phyloP scores from a whole-genome alignment of 768 basidiomycete genomes.

The Serendipita sp. region DNA sequence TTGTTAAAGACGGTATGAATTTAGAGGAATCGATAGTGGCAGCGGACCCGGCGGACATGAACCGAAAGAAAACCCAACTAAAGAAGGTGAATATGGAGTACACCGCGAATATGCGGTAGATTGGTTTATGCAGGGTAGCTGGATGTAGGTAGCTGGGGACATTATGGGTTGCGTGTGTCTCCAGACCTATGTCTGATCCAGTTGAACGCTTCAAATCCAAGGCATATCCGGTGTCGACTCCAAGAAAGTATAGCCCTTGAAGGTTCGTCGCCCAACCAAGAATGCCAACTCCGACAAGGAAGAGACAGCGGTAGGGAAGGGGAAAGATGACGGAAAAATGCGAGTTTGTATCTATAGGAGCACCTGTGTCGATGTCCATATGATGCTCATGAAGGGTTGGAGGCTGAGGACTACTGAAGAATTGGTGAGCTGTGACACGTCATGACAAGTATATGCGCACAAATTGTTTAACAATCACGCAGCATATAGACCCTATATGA shows the following conservation, averaged over 20 bases:
- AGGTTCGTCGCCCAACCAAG: conserved; percentile 88
- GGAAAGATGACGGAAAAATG: conserved; percentile 33
- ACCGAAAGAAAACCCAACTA: conserved; percentile 56
- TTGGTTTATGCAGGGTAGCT: conserved; percentile 33
- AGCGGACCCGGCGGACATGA: conserved; percentile 39
- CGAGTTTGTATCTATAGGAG: background rate
- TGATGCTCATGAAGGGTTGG: background rate
- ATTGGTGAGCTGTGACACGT: background rate
- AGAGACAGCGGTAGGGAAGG: conserved; percentile 81
- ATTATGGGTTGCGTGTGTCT: background rate
- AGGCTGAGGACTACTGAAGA: background rate
- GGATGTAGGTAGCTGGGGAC: conserved; percentile 21
- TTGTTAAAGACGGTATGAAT: conserved; percentile 55
- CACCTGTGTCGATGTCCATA: conserved; percentile 11
- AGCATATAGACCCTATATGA: too few species aligned
- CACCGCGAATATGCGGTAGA: conserved; percentile 50
- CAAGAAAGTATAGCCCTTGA: conserved; percentile 58
- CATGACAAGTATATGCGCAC: background rate
- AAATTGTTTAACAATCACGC: background rate
- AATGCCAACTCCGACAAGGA: conserved; percentile 61
- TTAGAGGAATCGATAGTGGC: conserved; percentile 57
- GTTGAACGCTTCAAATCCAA: conserved; percentile 37
- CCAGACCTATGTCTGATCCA: background rate
- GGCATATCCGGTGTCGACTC: conserved; percentile 55
- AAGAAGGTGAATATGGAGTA: conserved; percentile 46